These are phyloP conservation scores for Brassica incana DNA, from an alignment of 345 rosid species.

Conservation along the genomic window DNA sequence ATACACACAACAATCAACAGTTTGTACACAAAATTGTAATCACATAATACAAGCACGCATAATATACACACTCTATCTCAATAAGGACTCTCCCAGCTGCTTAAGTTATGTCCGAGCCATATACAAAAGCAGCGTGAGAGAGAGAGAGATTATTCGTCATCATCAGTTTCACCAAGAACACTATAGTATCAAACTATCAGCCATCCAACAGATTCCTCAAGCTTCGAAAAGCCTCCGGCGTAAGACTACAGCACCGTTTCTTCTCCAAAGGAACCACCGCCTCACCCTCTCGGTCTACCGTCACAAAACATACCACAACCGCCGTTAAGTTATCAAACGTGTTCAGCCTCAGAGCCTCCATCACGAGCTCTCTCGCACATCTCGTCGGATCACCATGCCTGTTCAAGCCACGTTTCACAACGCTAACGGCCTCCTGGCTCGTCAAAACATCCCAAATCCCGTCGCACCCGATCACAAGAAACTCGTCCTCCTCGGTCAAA, in stretches of 20 bases:
- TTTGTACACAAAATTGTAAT: slow-evolving; percentile 22
- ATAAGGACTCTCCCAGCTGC: neutral
- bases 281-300: slow-evolving; percentile 45
- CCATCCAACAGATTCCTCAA: slow-evolving; percentile 60
- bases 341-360: slow-evolving; percentile 62
- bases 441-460: slow-evolving; percentile 94
- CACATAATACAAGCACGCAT: neutral
- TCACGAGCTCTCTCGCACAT: slow-evolving; percentile 76
- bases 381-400: slow-evolving; percentile 70
- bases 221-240: slow-evolving; percentile 69
- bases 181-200: neutral
- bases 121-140: slow-evolving; percentile 10
- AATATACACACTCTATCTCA: neutral
- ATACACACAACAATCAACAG: neutral
- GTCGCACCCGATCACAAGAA: slow-evolving; percentile 83
- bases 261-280: slow-evolving; percentile 31
- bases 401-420: slow-evolving; percentile 60
- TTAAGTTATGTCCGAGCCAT: neutral
- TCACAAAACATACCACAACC: slow-evolving; percentile 65
- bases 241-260: slow-evolving; percentile 63
- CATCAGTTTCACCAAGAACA: slow-evolving; percentile 3
- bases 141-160: slow-evolving; percentile 14
- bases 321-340: slow-evolving; percentile 80
- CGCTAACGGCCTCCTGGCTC: slow-evolving; percentile 76
- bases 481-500: slow-evolving; percentile 81